These are phyloP conservation scores for Pseudonitzschia delicatissima DNA, from an alignment of 108 stramenopile species.

Conservation along the genomic window DNA sequence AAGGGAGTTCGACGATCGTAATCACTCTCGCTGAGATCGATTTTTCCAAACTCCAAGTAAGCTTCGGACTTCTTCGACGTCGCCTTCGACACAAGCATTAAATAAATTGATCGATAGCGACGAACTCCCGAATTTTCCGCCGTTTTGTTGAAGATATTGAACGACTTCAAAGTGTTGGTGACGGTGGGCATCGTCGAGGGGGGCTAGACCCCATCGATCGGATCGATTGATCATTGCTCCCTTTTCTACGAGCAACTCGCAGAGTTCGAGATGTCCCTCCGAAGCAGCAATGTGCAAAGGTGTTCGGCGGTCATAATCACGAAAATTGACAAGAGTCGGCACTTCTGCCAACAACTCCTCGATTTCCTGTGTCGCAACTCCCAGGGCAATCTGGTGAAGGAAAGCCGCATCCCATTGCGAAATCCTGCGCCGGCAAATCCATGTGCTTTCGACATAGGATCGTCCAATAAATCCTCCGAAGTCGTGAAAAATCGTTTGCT, in stretches of 20 bases:
- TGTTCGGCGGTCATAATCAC: constrained; percentile 71
- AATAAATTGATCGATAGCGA: constrained; percentile 55
- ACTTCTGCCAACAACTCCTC: constrained; percentile 18
- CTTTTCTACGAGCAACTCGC: constrained; percentile 33
- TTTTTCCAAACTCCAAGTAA: constrained; percentile 38
- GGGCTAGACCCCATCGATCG: constrained; percentile 75
- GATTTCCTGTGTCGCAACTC: constrained; percentile 23
- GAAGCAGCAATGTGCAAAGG: constrained; percentile 60
- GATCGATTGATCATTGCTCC: constrained; percentile 55
- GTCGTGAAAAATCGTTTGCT: too few relatives aligned
- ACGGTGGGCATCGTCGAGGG: constrained; percentile 74
- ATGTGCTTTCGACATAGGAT: constrained; percentile 62
- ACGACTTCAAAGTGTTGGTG: constrained; percentile 59
- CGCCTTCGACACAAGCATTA: constrained; percentile 60
- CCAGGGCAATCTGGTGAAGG: constrained; percentile 59
- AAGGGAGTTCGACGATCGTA: constrained; percentile 66
- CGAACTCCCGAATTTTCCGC: constrained; percentile 56
- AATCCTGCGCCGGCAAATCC: constrained; percentile 55
- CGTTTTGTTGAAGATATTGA: constrained; percentile 38
- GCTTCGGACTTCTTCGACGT: constrained; percentile 60
- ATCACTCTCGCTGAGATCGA: constrained; percentile 66
- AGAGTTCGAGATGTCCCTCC: constrained; percentile 60
- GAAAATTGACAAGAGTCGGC: constrained; percentile 53
- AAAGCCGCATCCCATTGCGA: constrained; percentile 61
- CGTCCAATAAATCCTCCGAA: constrained; percentile 35